Base-by-base conservation (phyloP, 805 yeast genomes). In the Sugiyamaella qingdaonensis region DNA sequence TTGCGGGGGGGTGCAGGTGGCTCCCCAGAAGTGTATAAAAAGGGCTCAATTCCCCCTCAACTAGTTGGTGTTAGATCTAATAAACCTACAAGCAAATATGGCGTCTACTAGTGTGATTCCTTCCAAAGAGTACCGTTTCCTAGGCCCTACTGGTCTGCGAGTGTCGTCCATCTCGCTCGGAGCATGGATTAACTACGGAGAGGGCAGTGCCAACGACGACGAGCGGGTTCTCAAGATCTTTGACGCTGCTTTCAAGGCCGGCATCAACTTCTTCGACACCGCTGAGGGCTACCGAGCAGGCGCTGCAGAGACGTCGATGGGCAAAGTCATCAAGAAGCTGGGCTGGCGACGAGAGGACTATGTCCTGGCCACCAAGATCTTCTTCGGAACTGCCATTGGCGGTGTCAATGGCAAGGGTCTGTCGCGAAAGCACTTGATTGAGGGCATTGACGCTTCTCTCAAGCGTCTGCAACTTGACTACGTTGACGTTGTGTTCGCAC, bases 231-330 rank as follows among this genome's bases (percentile, higher is more conserved):
- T 58, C 39, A 61, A 48, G 36, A 62, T 63, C 43, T 61, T 64
- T 49, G 60, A 59, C 42, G 59, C 53, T 35, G 68, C 68, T n/a
- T 64, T 62, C 63, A 58, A 61, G 48, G 48, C 55, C 19, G 68
- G 68, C 4, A 61, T 63, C 58, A 64, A 64, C 53, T 64, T 61
- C 49, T 64, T 64, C 47, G 68, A 64, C 45, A 64, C 68, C 3
- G 68, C 65, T 19, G 68, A 64, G 48, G 61, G 54, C 24, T 64
- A 64, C 45, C 55, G 60, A 7, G 53, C 52, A 8, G 68, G 68
- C 19, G 54, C 61, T 33, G 63, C 64, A 46, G 68, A 64, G 51
- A 54, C 37, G 2, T 62, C 64, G 11, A 62, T 64, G 52, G 68
- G 68, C 39, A 52, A 58, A 27, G 56, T 61, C 46, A 51, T 64